Evolutionary conservation across 257 asterid genomes (phyloP).

Genomic region (Solanum acaule): DNA sequence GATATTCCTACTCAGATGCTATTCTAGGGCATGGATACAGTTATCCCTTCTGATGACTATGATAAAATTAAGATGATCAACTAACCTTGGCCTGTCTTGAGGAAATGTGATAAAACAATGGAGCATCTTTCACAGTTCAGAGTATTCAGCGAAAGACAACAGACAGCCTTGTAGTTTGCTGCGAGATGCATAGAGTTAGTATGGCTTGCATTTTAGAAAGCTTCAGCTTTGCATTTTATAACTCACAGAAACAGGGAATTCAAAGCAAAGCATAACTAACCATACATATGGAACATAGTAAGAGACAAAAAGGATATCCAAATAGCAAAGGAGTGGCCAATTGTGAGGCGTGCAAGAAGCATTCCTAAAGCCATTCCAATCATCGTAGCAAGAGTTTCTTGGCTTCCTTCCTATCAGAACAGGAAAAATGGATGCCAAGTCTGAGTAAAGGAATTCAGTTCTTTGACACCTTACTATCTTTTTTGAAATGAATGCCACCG

Average conservation of each 20-base stretch:
- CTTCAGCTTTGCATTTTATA: neutral
- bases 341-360: constrained; percentile 75
- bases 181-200: constrained; percentile 13
- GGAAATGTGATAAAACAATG: constrained; percentile 52
- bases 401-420: constrained; percentile 84
- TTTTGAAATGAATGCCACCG: neutral
- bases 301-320: constrained; percentile 90
- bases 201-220: constrained; percentile 7
- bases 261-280: constrained; percentile 56
- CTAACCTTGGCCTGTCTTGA: constrained; percentile 78
- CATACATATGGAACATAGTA: constrained; percentile 96
- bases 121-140: constrained; percentile 80
- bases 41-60: neutral
- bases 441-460: neutral
- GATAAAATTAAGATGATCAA: neutral
- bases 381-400: constrained; percentile 97
- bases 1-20: neutral
- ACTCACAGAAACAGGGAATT: neutral
- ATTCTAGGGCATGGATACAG: neutral
- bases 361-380: constrained; percentile 96
- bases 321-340: constrained; percentile 66
- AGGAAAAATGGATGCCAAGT: neutral
- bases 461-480: neutral
- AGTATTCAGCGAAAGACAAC: constrained; percentile 72
- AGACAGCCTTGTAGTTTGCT: constrained; percentile 94